Base-by-base conservation (phyloP, 768 basidiomycete species). In the Podaxis sp. region DNA sequence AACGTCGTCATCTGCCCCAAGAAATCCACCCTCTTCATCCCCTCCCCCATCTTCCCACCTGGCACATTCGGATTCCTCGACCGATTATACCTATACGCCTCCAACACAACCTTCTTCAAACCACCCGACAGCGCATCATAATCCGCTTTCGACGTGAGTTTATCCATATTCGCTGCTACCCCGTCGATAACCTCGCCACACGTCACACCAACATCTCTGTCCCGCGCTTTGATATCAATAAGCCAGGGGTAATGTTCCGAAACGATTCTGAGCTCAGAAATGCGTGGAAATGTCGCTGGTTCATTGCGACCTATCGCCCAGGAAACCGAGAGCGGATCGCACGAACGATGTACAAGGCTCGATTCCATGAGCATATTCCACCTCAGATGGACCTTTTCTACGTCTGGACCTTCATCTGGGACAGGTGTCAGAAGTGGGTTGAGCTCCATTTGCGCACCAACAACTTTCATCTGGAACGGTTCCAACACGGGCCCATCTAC, bases 331-430 rank as follows among this genome's bases (percentile, higher is more conserved):
- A 75, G 64, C 3, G 81, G 77, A 61, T 91, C 90, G n/a, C 76
- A 79, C 3, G 86, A 88, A 61, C 86, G 82, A 66, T 82, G 82
- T 58, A 86, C 85, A 63, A 84, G 79, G 43, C 79, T 82, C 5
- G 88, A 81, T 5, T 77, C 75, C 70, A 85, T 90, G 46, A 89
- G 79, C 86, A 92, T 88, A 73, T 89, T 88, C 89, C 90, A 91
- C 52, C 81, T 83, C 49, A 92, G 75, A 69, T 83, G 82, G 4
- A 81, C 79, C 27, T 75, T 72, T 1, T 80, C 78, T 4, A 74
- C 66, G 1, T 82, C 79, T 4, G 77, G 65, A 3, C 71, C 70
- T 8, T 78, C 77, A 0, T 80, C 72, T 63, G 72, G 75, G 46
- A 68, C 69, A 19, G 86, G 85, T 0, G 73, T 68, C 15, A 91